Base-by-base conservation (phyloP, 441 rosid species). In the Viola pubescens region DNA sequence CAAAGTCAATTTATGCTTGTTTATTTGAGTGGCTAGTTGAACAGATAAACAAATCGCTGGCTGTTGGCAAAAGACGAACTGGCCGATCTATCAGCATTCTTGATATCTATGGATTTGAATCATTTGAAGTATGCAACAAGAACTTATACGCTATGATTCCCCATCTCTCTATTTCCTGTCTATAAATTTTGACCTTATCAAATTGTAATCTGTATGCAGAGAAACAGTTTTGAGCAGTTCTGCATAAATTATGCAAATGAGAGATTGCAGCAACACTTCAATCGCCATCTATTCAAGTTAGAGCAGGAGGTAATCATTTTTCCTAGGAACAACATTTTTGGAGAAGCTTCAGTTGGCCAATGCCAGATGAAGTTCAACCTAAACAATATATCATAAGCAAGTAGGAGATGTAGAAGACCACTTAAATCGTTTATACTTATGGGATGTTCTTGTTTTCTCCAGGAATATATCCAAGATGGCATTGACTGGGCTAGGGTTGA, bases 51-150 rank as follows among this genome's bases (percentile, higher is more conserved):
- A 91, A 87, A 65, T 91, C 99, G 46, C 97, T 94, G 60, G 91
- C 92, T 16, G 98, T 87, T 65, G 99, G 99, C 68, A 94, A 94
- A 79, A 80, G 81, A 67, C 77, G 90, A 73, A 83, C 97, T 1
- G 99, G 98, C 62, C 81, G 99, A 85, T 88, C 98, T 67, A 94
- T 94, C 72, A 91, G 97, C 81, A 94, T 94, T 82, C 97, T 94
- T 67, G 99, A 94, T 77, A 94, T 94, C 57, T 94, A 94, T 64
- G 98, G 99, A 73, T 94, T 94, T 68, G 99, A 94, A 78, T 94
- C 99, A 38, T 94, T 94, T 84, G 85, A 87, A 66, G 99, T 94
- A 83, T 67, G 89, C 60, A 65, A 51, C 66, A 49, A 58, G 60
- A 54, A 60, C 49, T 53, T 56, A 26, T 68, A 48, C 66, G 3